Conservation (phyloP, 148 eudicot genomes). For the Rhododendron ferrugineum region DNA sequence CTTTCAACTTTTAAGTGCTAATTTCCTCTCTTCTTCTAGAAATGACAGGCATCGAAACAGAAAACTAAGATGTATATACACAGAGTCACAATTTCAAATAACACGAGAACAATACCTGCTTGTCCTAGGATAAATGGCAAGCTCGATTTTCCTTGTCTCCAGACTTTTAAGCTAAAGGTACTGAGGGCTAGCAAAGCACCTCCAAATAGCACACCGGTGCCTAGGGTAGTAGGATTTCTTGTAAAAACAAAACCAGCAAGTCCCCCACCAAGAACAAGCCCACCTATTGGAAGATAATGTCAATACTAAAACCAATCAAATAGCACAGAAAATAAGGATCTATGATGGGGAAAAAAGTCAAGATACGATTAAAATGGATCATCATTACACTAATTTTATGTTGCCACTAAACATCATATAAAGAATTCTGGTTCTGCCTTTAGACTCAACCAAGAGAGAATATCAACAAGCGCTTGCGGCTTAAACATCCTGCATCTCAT, state of each 20-base stretch:
- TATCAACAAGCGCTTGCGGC: background rate
- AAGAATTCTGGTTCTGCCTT: background rate
- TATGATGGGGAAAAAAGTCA: background rate
- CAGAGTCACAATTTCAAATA: background rate
- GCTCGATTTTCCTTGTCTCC: constrained; percentile 84
- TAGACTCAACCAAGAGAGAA: background rate
- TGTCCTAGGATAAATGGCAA: constrained; percentile 84
- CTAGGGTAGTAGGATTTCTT: constrained; percentile 49
- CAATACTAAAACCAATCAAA: background rate
- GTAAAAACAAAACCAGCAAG: constrained; percentile 68
- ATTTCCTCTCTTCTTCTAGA: background rate
- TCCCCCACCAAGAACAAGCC: constrained; percentile 68
- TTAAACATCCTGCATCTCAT: background rate
- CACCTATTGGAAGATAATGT: constrained; percentile 44
- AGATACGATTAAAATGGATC: background rate
- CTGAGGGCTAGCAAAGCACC: constrained; percentile 81
- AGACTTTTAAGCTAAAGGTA: constrained; percentile 65
- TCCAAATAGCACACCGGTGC: constrained; percentile 60
- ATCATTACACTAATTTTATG: background rate
- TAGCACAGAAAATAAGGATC: background rate
- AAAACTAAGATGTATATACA: background rate
- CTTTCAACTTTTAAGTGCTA: background rate
- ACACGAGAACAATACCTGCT: constrained; percentile 52
- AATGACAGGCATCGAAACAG: background rate
- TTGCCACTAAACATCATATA: background rate